phyloP scores from a whole-genome alignment of 306 rosid genomes.

The Dryas alaskensis region DNA sequence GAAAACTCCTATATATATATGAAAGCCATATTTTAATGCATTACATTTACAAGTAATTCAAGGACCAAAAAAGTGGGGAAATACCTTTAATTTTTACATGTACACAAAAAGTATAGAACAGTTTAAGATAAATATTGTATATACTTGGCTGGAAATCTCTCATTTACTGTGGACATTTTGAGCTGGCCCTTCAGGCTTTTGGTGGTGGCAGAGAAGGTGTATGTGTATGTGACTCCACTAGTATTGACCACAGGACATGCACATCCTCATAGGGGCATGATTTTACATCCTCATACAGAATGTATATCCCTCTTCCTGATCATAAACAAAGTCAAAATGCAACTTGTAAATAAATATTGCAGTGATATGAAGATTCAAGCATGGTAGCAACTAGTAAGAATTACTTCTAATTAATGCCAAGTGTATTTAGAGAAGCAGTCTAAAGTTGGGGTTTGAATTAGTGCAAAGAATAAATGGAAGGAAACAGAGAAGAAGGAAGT shows the following conservation, averaged over 20 bases:
- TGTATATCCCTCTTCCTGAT: conserved; percentile 85
- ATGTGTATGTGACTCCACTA: conserved; percentile 68
- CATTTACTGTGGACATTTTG: conserved; percentile 18
- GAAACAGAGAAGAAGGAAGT: not conserved
- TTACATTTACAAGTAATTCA: conserved; percentile 12
- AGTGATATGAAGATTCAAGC: not conserved
- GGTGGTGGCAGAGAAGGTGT: conserved; percentile 51
- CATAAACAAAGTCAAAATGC: not conserved
- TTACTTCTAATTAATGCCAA: too few species aligned
- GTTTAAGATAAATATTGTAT: conserved; percentile 21
- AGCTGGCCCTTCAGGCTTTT: conserved; percentile 33
- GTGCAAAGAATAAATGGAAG: too few species aligned
- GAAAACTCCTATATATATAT: conserved; percentile 23
- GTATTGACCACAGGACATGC: conserved; percentile 88
- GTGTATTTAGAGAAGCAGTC: too few species aligned
- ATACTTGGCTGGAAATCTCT: conserved; percentile 35
- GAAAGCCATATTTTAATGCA: conserved; percentile 17
- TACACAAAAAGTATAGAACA: not conserved
- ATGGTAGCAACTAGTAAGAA: too few species aligned
- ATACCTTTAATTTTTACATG: conserved; percentile 15
- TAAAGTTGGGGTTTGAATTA: too few species aligned
- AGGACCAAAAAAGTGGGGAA: conserved; percentile 2
- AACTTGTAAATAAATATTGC: not conserved
- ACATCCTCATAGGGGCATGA: conserved; percentile 89
- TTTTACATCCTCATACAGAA: conserved; percentile 84